Base-by-base conservation (phyloP, 2,329 filamentous ascomycete genomes). In the Exophiala oligosperma region DNA sequence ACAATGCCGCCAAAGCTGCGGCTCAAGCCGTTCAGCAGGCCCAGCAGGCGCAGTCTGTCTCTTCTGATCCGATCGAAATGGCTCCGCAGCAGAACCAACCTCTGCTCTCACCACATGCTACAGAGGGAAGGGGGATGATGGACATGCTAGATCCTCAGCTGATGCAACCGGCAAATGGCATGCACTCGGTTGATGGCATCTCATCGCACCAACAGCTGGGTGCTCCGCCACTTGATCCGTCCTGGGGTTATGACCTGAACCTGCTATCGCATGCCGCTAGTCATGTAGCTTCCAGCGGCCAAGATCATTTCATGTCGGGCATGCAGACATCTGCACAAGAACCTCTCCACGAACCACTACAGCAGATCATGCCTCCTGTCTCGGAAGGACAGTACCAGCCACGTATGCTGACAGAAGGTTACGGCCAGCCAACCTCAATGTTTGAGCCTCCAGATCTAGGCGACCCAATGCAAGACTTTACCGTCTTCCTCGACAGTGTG, bases 241-340 rank as follows among this genome's bases (percentile, higher is more conserved):
- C 76, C 4, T 79, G 77, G 77, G 77, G 77, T n/a, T 79, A 79
- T 62, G 77, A 79, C 56, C 64, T 79, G 56, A 79, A 79, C 58
- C 69, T 79, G 14, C 67, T 79, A 32, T 79, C 77, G 8, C 77
- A 79, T 68, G 77, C 77, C 26, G 77, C 77, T 9, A 79, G 76
- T 56, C 77, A 79, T 71, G 77, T 79, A 40, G 77, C 77, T 23
- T 71, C 77, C 29, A 76, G 77, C 61, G 74, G 74, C 14, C 76
- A 79, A 60, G 61, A 63, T 56, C 62, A 67, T 43, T 66, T 62
- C 52, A 59, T 66, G 56, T 57, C 62, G 12, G 60, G 57, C 12
- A 50, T 66, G 23, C 61, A 64, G 7, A 56, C 62, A 23, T 64
- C 59, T 21, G 59, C 60, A 47, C 66, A 67, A 52, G 65, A 67